Conservation (phyloP, 1,139 yeast species). For the Yamadazyma diddensiae region DNA sequence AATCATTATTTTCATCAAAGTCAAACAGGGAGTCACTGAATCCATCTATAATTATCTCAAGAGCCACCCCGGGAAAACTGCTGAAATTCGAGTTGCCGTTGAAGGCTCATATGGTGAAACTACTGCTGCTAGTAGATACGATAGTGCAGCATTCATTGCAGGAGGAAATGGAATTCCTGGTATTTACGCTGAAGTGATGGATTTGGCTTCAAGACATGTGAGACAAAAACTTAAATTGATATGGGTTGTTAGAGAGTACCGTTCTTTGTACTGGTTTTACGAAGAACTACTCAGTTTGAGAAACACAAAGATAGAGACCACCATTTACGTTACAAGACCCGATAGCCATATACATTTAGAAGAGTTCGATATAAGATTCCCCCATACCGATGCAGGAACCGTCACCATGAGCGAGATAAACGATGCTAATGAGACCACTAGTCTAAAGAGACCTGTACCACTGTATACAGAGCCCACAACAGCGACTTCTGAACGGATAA, state of each 20-base stretch:
- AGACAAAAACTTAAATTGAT: conserved; percentile 33
- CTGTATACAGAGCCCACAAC: no score
- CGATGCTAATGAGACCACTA: conserved; percentile 6
- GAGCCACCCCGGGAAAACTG: conserved; percentile 21
- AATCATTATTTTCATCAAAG: conserved; percentile 34
- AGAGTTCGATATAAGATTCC: conserved; percentile 19
- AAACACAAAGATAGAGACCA: conserved; percentile 27
- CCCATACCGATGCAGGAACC: conserved; percentile 3
- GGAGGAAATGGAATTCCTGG: conserved; percentile 54
- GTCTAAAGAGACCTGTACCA: conserved; percentile 1
- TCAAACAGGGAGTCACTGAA: conserved; percentile 38
- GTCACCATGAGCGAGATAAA: conserved; percentile 1
- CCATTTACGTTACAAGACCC: conserved; percentile 47
- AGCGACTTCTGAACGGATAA: no score
- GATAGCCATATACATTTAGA: conserved; percentile 14
- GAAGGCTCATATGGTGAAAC: conserved; percentile 50
- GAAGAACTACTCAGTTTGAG: conserved; percentile 42
- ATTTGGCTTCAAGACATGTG: conserved; percentile 18
- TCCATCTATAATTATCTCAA: conserved; percentile 27
- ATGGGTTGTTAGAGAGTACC: conserved; percentile 52
- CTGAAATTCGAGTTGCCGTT: conserved; percentile 32
- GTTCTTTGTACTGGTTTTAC: conserved; percentile 47
- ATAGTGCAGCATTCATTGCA: conserved; percentile 37
- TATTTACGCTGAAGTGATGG: conserved; percentile 35
- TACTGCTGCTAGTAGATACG: conserved; percentile 32